phyloP scores from a whole-genome alignment of 768 basidiomycete species.

The Leccinum subtestaceum region DNA sequence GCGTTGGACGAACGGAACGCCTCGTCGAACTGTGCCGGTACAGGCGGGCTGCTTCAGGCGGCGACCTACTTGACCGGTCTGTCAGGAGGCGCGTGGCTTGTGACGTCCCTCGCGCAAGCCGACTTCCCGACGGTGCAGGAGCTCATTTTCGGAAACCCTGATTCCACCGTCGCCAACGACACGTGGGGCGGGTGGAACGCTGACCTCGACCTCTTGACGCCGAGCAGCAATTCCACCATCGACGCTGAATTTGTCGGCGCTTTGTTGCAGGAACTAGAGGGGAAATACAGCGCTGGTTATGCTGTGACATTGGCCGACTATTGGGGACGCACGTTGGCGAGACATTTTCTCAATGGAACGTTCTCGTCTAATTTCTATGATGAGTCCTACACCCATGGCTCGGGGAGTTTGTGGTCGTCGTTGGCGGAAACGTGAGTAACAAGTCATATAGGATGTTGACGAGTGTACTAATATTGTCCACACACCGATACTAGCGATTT shows the following conservation, averaged over 20 bases:
- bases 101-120: constrained; percentile 41
- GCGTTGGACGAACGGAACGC: constrained; percentile 49
- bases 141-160: constrained; percentile 33
- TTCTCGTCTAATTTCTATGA: constrained; percentile 30
- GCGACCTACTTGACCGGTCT: constrained; percentile 53
- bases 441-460: background rate
- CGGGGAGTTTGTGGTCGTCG: constrained; percentile 35
- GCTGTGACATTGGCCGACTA: constrained; percentile 29
- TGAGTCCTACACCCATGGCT: constrained; percentile 32
- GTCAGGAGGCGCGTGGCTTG: constrained; percentile 42
- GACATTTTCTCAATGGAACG: constrained; percentile 41
- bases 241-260: constrained; percentile 16
- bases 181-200: constrained; percentile 37
- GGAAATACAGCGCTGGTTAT: constrained; percentile 31
- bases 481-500: constrained; percentile 24
- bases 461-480: background rate
- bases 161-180: constrained; percentile 13
- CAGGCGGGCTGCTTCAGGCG: constrained; percentile 53
- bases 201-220: constrained; percentile 15
- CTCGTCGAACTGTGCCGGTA: constrained; percentile 39
- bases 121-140: constrained; percentile 41
- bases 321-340: constrained; percentile 28
- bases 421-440: constrained; percentile 32
- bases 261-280: constrained; percentile 27
- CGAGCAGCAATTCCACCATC: constrained; percentile 18